Evolutionary conservation across 2,329 filamentous ascomycete species (phyloP).

Genomic region (Stagonosporopsis chrysanthemi): DNA sequence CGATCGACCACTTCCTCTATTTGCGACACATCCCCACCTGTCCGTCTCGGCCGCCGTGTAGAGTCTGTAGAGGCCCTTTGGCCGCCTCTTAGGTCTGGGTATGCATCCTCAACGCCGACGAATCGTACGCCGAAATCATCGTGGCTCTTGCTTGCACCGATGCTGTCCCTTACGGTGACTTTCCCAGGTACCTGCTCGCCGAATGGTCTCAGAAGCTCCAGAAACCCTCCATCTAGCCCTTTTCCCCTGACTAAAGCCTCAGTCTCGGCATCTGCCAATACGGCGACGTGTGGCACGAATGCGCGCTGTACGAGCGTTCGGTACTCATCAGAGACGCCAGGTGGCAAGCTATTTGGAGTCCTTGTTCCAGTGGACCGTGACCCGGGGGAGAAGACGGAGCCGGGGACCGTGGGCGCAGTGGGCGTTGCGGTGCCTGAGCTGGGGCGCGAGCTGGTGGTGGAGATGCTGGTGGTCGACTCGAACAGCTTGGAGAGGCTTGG

Average conservation of each 20-base stretch:
- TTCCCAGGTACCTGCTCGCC: conserved; percentile 88
- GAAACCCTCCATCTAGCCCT: conserved; percentile 81
- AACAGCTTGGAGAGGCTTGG: conserved; percentile 62
- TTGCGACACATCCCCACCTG: conserved; percentile 66
- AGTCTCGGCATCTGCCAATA: conserved; percentile 87
- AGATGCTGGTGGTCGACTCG: conserved; percentile 58
- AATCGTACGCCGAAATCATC: conserved; percentile 94
- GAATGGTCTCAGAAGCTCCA: conserved; percentile 88
- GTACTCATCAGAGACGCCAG: conserved; percentile 61
- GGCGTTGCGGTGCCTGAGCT: conserved; percentile 56
- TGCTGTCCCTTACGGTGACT: conserved; percentile 88
- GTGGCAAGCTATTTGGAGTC: conserved; percentile 50
- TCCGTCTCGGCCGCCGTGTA: conserved; percentile 47
- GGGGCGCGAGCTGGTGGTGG: conserved; percentile 45
- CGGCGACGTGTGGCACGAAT: conserved; percentile 87
- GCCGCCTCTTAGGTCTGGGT: conserved; percentile 50
- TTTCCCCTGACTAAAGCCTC: conserved; percentile 82
- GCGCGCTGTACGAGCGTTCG: conserved; percentile 76
- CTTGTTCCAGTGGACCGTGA: conserved; percentile 45
- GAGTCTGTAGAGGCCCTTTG: conserved; percentile 38
- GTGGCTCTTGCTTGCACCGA: conserved; percentile 80
- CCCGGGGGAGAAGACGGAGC: conserved; percentile 56
- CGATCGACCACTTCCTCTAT: conserved; percentile 83
- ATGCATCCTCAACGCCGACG: conserved; percentile 69
- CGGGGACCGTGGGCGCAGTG: conserved; percentile 41